Evolutionary conservation across 345 rosid species (phyloP).

Genomic region (Brassica rapa): DNA sequence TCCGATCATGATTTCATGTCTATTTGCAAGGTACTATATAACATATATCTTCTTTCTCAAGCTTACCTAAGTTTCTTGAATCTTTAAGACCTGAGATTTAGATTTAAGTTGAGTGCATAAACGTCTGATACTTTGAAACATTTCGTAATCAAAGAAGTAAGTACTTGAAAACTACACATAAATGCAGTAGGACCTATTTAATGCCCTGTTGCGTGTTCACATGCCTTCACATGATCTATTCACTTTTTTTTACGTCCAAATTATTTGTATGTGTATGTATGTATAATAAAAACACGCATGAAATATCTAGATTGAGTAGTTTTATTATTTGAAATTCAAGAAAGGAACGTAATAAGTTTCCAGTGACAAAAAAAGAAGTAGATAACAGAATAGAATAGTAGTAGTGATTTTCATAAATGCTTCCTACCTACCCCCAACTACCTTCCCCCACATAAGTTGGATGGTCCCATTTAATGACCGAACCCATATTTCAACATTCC

Average conservation of each 20-base stretch:
- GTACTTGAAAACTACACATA: background rate
- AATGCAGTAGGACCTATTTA: constrained; percentile 18
- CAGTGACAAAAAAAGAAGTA: background rate
- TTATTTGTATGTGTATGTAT: background rate
- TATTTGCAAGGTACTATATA: constrained; percentile 71
- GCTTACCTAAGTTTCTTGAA: constrained; percentile 2
- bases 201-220: constrained; percentile 10
- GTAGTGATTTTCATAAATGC: constrained; percentile 32
- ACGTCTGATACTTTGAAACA: background rate
- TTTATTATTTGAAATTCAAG: background rate
- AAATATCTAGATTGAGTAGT: background rate
- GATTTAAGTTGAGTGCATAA: background rate
- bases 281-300: background rate
- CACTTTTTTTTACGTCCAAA: background rate
- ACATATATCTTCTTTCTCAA: background rate
- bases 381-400: background rate
- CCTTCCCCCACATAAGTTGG: constrained; percentile 38
- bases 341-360: background rate
- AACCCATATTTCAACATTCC: background rate
- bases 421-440: constrained; percentile 28
- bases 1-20: constrained; percentile 96
- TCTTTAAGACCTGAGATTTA: background rate
- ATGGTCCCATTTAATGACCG: constrained; percentile 36
- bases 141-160: background rate
- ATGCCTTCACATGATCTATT: constrained; percentile 10